These are phyloP conservation scores for Melanopsichium pennsylvanicum DNA, from an alignment of 1,284 basidiomycete species.

Conservation along the genomic window DNA sequence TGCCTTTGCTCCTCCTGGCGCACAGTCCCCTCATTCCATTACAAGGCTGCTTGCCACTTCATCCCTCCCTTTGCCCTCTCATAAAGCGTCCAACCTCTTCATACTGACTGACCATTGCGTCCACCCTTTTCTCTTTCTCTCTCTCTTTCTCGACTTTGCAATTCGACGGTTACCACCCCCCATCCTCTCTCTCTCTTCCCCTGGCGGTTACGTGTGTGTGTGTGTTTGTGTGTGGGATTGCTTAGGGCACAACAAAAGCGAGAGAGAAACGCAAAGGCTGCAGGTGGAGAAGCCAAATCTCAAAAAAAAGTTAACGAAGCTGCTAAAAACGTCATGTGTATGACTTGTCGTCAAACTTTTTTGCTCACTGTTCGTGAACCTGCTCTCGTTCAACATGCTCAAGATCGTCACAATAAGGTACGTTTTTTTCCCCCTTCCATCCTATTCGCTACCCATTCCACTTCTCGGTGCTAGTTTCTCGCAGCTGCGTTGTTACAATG, in stretches of 20 bases:
- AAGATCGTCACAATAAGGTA: conserved; percentile 59
- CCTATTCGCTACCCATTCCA: too few species aligned
- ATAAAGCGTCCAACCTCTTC: too few species aligned
- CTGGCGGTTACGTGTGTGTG: too few species aligned
- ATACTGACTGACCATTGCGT: too few species aligned
- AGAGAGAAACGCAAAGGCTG: conserved; percentile 61
- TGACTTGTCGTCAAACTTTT: conserved; percentile 69
- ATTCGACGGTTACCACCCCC: too few species aligned
- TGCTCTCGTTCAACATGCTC: conserved; percentile 57
- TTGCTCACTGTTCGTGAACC: conserved; percentile 68
- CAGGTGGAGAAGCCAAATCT: conserved; percentile 53
- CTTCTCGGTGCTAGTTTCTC: too few species aligned
- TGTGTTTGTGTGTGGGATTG: too few species aligned
- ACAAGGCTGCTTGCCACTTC: too few species aligned
- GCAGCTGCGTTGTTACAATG: too few species aligned
- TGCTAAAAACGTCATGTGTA: conserved; percentile 68
- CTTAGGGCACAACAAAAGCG: conserved; percentile 63
- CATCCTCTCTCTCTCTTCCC: background rate
- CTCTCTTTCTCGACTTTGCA: background rate
- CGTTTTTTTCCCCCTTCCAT: conserved; percentile 5
- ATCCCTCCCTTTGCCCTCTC: too few species aligned
- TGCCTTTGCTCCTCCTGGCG: too few species aligned
- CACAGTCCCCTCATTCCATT: too few species aligned
- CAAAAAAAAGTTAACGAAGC: conserved; percentile 66
- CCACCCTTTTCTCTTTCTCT: background rate